A percentile compares a stretch with the other conserved stretches of the same genome.
These are phyloP conservation scores for Claviceps arundinis DNA, from an alignment of 2,329 filamentous ascomycete genomes.

Conservation along the genomic window DNA sequence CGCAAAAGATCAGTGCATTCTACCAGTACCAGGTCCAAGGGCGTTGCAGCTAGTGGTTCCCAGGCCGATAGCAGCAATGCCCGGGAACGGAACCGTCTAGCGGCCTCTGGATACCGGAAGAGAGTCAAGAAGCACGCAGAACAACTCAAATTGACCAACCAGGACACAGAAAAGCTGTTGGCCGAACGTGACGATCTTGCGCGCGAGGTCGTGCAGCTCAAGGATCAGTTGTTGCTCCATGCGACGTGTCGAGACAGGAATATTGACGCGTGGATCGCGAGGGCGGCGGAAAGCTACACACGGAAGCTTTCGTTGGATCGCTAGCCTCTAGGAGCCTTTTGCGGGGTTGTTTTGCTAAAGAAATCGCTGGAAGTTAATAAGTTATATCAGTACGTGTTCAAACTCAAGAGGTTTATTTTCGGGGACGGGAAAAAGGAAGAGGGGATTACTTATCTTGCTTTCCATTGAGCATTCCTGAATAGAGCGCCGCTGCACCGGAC, in stretches of 20 bases:
- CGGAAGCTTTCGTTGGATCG: background rate
- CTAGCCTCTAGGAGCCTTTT: background rate
- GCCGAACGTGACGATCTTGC: background rate
- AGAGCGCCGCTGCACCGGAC: too few species aligned
- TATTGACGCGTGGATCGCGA: constrained; percentile 3
- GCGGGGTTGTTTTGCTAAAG: background rate
- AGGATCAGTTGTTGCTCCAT: constrained; percentile 3
- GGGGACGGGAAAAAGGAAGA: too few species aligned
- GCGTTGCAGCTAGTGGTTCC: too few species aligned
- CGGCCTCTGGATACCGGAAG: constrained; percentile 3
- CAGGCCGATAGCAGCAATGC: background rate
- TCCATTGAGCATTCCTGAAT: too few species aligned
- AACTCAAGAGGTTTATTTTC: too few species aligned
- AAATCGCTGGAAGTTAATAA: background rate
- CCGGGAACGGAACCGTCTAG: constrained; percentile 3
- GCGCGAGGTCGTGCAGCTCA: constrained; percentile 2
- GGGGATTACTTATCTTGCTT: too few species aligned
- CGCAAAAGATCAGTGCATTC: too few species aligned
- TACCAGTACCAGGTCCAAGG: background rate
- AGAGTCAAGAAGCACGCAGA: background rate
- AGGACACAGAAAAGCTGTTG: background rate
- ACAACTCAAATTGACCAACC: background rate
- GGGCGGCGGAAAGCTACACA: background rate
- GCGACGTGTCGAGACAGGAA: background rate
- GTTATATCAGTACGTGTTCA: background rate